Conservation (phyloP, 2,329 filamentous ascomycete genomes). For the Pseudocercospora vitis region DNA sequence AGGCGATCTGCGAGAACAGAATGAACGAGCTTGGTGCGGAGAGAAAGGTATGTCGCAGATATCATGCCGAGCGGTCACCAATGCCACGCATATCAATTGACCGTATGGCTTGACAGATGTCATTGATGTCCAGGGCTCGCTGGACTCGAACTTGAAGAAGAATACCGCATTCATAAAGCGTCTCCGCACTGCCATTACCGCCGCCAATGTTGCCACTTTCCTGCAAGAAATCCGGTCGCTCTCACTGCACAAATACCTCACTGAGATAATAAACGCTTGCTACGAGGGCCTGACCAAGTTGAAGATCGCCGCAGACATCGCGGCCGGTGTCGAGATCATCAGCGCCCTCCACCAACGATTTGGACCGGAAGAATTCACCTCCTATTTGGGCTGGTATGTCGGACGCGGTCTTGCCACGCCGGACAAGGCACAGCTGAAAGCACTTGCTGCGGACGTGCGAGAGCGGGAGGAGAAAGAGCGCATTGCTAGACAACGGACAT, state of each 20-base stretch:
- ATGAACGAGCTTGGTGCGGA: slow-evolving; percentile 83
- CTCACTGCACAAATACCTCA: slow-evolving; percentile 93
- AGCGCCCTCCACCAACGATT: slow-evolving; percentile 96
- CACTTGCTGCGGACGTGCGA: slow-evolving; percentile 73
- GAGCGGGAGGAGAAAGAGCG: slow-evolving; percentile 97
- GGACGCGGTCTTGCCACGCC: slow-evolving; percentile 89
- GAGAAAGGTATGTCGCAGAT: slow-evolving; percentile 65
- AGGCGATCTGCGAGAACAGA: slow-evolving; percentile 90
- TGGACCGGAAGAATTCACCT: slow-evolving; percentile 84
- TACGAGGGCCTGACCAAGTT: slow-evolving; percentile 91
- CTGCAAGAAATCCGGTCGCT: slow-evolving; percentile 85
- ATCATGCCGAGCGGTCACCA: not conserved
- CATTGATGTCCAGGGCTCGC: slow-evolving; percentile 71
- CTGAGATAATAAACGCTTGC: slow-evolving; percentile 92
- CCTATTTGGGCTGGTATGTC: slow-evolving; percentile 87
- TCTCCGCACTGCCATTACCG: slow-evolving; percentile 81
- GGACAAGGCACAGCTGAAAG: slow-evolving; percentile 80
- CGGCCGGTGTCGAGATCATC: slow-evolving; percentile 86
- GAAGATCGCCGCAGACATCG: slow-evolving; percentile 87
- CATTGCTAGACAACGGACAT: slow-evolving; percentile 76
- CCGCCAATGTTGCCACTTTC: slow-evolving; percentile 77
- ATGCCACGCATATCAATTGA: not conserved
- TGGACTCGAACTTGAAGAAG: slow-evolving; percentile 96
- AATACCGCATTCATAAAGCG: slow-evolving; percentile 98
- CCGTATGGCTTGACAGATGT: slow-evolving; percentile 58